Conservation (phyloP, 179 eudicot genomes). For the Spinacia oleracea region DNA sequence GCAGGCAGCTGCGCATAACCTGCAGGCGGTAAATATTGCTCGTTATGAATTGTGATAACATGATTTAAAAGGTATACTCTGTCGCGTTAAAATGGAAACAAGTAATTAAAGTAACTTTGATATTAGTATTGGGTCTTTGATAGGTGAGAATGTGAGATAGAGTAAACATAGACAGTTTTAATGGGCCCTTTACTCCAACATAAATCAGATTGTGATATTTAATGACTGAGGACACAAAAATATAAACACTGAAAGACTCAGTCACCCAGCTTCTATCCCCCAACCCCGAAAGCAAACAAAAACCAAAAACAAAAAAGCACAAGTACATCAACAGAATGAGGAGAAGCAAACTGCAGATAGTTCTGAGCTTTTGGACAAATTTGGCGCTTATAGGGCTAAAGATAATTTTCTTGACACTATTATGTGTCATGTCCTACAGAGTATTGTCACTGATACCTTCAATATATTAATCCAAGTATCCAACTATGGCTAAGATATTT, state of each 20-base stretch:
- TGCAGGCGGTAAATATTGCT: conserved; percentile 29
- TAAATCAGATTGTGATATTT: background rate
- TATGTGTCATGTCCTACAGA: conserved; percentile 4
- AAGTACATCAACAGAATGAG: background rate
- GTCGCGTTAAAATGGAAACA: background rate
- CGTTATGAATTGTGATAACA: background rate
- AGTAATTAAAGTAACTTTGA: background rate
- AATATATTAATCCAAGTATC: background rate
- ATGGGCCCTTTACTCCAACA: background rate
- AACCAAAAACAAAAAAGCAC: background rate
- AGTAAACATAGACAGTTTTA: background rate
- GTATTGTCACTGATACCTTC: background rate
- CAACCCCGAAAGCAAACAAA: background rate
- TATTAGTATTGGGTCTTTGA: too few species aligned
- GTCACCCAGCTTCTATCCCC: background rate
- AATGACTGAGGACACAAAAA: background rate
- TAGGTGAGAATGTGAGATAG: background rate
- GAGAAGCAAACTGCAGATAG: background rate
- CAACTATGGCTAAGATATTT: background rate
- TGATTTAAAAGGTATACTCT: background rate
- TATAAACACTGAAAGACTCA: background rate
- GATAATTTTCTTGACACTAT: background rate
- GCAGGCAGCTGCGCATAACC: conserved; percentile 93
- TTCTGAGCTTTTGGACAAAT: background rate
- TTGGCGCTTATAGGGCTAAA: background rate